Evolutionary conservation across 306 rosid genomes (phyloP).

Genomic region (Acacia melanoxylon): DNA sequence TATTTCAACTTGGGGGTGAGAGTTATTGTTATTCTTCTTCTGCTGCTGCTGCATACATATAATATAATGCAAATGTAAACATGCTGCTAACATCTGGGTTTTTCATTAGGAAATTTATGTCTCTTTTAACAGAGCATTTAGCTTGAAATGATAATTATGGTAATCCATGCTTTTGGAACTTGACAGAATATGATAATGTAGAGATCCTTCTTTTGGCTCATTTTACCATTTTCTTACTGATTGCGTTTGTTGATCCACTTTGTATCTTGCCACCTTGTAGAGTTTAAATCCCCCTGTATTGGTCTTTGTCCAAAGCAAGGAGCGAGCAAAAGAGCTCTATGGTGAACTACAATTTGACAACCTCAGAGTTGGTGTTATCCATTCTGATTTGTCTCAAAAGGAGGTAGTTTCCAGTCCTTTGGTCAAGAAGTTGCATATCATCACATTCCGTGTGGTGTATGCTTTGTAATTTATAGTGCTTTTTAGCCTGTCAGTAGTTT

Average conservation of each 20-base stretch:
- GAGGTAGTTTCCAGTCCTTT: constrained; percentile 57
- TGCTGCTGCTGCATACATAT: not conserved
- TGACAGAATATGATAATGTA: not conserved
- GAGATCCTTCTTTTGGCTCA: not conserved
- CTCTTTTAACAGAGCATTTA: not conserved
- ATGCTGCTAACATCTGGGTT: not conserved
- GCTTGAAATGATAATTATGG: constrained; percentile 21
- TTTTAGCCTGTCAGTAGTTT: not conserved
- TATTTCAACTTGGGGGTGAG: constrained; percentile 13
- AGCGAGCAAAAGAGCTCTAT: constrained; percentile 87
- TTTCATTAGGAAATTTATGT: constrained; percentile 14
- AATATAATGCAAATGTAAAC: not conserved
- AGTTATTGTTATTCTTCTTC: not conserved
- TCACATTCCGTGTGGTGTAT: not conserved
- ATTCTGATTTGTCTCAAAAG: constrained; percentile 80
- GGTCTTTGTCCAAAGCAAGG: constrained; percentile 95
- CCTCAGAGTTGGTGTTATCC: constrained; percentile 81
- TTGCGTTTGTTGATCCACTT: constrained; percentile 31
- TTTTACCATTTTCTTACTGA: constrained; percentile 11
- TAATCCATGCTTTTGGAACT: constrained; percentile 10
- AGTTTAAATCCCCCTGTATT: constrained; percentile 87
- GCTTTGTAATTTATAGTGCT: constrained; percentile 1
- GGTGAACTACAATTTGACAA: constrained; percentile 71
- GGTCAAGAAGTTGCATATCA: constrained; percentile 2
- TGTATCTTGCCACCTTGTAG: constrained; percentile 40